Percentiles rank a stretch among this genome's conserved stretches.
These are phyloP conservation scores for Lachancea fermentati DNA, from an alignment of 805 yeast species.

Conservation along the genomic window DNA sequence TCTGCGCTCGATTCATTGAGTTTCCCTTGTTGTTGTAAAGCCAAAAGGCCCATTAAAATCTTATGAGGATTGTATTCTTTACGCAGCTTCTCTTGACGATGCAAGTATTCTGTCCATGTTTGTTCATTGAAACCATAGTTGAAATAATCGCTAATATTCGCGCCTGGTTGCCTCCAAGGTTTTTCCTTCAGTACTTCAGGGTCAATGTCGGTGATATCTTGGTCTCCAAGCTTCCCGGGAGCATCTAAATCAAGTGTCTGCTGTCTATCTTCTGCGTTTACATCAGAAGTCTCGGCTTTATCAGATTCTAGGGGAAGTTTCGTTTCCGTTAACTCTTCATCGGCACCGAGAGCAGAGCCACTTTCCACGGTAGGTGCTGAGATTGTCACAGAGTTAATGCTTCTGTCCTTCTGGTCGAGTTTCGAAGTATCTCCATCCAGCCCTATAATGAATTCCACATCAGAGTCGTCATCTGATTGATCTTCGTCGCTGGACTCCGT, in stretches of 20 bases:
- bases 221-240: conserved; percentile 53
- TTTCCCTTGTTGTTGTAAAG: conserved; percentile 34
- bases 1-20: conserved; percentile 37
- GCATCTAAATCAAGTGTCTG: conserved; percentile 33
- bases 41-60: conserved; percentile 49
- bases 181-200: conserved; percentile 81
- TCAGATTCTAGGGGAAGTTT: conserved; percentile 11
- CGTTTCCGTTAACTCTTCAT: background rate
- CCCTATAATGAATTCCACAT: conserved; percentile 79
- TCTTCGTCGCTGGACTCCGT: conserved; percentile 42
- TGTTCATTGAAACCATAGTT: conserved; percentile 95
- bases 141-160: conserved; percentile 89
- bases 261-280: conserved; percentile 30
- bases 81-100: conserved; percentile 76
- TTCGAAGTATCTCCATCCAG: conserved; percentile 29
- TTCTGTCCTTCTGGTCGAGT: conserved; percentile 21
- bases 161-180: conserved; percentile 98
- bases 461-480: conserved; percentile 55
- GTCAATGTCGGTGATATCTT: conserved; percentile 75
- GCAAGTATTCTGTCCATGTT: conserved; percentile 90
- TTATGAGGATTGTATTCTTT: conserved; percentile 81
- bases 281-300: conserved; percentile 25
- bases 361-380: conserved; percentile 9
- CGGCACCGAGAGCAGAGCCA: conserved; percentile 1
- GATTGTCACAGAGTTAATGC: conserved; percentile 18